These are phyloP conservation scores for Lentinula sp. DNA, from an alignment of 768 basidiomycete genomes.

Conservation along the genomic window DNA sequence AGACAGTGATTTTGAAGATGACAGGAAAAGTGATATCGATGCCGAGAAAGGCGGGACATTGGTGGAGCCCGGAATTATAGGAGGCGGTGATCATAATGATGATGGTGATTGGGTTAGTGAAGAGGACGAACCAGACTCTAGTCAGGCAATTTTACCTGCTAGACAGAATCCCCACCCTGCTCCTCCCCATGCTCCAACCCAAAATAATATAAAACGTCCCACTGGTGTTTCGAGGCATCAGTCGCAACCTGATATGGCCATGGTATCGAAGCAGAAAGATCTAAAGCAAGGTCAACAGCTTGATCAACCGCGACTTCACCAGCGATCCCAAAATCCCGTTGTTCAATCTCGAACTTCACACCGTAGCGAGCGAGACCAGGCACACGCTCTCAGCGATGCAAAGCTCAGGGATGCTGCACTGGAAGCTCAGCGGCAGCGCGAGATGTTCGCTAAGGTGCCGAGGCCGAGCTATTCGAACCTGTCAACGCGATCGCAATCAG, in stretches of 20 bases:
- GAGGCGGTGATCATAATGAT: conserved; percentile 27
- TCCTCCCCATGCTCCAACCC: conserved; percentile 22
- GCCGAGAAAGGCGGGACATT: conserved; percentile 5
- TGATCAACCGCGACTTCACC: not conserved
- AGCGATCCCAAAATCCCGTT: not conserved
- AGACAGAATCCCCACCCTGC: not conserved
- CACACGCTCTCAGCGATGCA: conserved; percentile 8
- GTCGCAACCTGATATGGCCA: not conserved
- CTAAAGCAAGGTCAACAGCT: not conserved
- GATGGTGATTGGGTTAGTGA: conserved; percentile 58
- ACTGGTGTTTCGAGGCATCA: not conserved
- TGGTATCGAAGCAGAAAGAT: not conserved
- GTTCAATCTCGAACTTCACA: not conserved
- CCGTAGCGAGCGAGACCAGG: not conserved
- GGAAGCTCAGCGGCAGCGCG: conserved; percentile 59
- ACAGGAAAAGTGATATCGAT: conserved; percentile 10
- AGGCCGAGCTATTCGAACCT: conserved; percentile 59
- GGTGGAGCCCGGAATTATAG: conserved; percentile 14
- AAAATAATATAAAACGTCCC: conserved; percentile 10
- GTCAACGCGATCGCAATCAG: conserved; percentile 28
- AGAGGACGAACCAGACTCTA: conserved; percentile 22
- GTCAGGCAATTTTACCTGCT: not conserved
- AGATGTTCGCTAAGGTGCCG: conserved; percentile 71
- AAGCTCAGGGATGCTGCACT: conserved; percentile 47
- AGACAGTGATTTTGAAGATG: conserved; percentile 22